Percentiles rank a stretch among this genome's conserved stretches.
These are phyloP conservation scores for Auricularia sp. DNA, from an alignment of 768 basidiomycete species.

Conservation along the genomic window DNA sequence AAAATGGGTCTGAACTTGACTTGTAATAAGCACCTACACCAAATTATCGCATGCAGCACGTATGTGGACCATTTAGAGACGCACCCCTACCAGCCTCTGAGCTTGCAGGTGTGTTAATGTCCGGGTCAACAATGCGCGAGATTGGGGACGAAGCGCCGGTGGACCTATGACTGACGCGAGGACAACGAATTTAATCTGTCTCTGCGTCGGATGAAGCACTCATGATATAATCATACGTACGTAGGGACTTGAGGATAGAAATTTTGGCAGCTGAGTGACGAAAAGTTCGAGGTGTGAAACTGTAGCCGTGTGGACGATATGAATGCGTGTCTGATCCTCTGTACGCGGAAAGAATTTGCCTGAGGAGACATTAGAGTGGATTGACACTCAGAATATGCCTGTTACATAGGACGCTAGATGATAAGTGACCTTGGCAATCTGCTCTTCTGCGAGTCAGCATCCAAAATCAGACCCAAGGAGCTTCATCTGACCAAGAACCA, in stretches of 20 bases:
- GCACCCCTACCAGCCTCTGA: background rate
- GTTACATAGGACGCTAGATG: background rate
- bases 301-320: background rate
- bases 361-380: background rate
- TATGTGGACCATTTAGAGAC: background rate
- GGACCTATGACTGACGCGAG: background rate
- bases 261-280: background rate
- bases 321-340: background rate
- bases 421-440: background rate
- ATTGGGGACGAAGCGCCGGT: background rate
- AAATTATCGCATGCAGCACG: background rate
- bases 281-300: background rate
- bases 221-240: background rate
- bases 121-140: background rate
- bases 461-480: background rate
- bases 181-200: background rate
- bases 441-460: background rate
- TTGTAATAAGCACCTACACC: background rate
- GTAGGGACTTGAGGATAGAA: background rate
- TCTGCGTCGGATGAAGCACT: background rate
- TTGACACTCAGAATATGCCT: background rate
- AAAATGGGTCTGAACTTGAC: background rate
- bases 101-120: background rate
- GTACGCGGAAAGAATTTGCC: background rate
- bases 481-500: background rate